Evolutionary conservation across 257 asterid species (phyloP), one percentile per base, ranked within the genome.

Genomic region (Nicotiana attenuata): DNA sequence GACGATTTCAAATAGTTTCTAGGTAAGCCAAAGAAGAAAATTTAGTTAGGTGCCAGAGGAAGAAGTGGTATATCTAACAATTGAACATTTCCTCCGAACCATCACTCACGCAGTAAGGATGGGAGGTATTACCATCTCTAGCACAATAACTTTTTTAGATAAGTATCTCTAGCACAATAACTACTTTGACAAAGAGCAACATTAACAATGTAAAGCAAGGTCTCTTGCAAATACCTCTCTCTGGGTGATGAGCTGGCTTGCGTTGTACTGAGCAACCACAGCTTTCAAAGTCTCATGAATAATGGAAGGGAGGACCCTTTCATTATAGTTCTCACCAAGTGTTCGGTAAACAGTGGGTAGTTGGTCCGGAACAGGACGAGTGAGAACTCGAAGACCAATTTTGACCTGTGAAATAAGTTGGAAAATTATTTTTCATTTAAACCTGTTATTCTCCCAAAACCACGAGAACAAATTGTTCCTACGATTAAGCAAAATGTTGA

Each of bases 221-320:
- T 66, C 63, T 76, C 78, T 59, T 65, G 28, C 68, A 53, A 29
- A 66, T 87, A 91, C 98, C 93, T 94, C 98, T 91, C 98, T 91
- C 89, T 94, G 98, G 66, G 98, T 94, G 89, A 94, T 89, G 20
- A 94, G 95, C 92, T 94, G 97, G 87, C 97, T 94, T 16, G 98
- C 98, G 80, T 94, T 94, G 87, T 90, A 94, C 80, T 94, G 97
- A 15, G 98, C 98, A 83, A 94, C 98, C 80, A 94, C 98, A 84
- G 98, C 85, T 87, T 94, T 94, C 86, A 94, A 84, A 81, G 98
- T 94, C 85, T 94, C 98, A 22, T 94, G 95, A 83, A 94, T 92
- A 65, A 94, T 92, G 17, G 98, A 94, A 84, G 98, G 98, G 53
- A 94, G 86, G 64, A 94, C 98, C 83, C 97, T 89, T 53, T 94